Evolutionary conservation across 2,329 filamentous ascomycete species (phyloP).

Genomic region (Curvularia sp.): DNA sequence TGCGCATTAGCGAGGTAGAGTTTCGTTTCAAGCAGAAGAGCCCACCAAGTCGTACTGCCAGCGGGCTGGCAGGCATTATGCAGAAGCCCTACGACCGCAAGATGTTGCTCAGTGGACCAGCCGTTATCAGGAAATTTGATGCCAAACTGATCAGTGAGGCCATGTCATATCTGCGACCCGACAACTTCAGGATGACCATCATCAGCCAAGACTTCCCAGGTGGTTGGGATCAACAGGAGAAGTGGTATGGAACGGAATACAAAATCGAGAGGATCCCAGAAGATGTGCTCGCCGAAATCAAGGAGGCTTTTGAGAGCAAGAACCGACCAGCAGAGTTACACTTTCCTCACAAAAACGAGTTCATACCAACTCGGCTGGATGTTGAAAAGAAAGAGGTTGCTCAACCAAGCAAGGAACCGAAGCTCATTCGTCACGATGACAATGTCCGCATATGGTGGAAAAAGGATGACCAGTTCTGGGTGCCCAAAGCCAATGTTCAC

Average conservation of each 20-base stretch:
- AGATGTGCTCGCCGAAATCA: constrained; percentile 76
- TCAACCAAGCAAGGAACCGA: constrained; percentile 75
- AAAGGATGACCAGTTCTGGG: constrained; percentile 98
- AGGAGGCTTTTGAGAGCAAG: constrained; percentile 66
- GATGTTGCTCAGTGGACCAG: constrained; percentile 82
- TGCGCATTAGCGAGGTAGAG: constrained; percentile 86
- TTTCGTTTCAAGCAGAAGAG: constrained; percentile 96
- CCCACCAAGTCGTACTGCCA: constrained; percentile 87
- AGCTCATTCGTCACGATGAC: constrained; percentile 83
- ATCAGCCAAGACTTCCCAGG: constrained; percentile 85
- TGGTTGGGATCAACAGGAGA: constrained; percentile 85
- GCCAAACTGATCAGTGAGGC: constrained; percentile 76
- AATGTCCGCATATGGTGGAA: constrained; percentile 91
- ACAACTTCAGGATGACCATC: constrained; percentile 87
- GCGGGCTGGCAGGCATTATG: constrained; percentile 84
- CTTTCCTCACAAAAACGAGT: constrained; percentile 91
- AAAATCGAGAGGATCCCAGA: constrained; percentile 78
- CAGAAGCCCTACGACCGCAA: constrained; percentile 87
- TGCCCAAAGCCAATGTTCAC: constrained; percentile 88
- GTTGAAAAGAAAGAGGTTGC: constrained; percentile 93
- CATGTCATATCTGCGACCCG: constrained; percentile 76
- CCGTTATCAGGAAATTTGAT: constrained; percentile 80
- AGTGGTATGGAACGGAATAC: constrained; percentile 98
- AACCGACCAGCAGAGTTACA: constrained; percentile 75
- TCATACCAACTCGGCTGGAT: constrained; percentile 90